Evolutionary conservation across 139 green algal species (phyloP).

Genomic region (Picochlorum sp.): DNA sequence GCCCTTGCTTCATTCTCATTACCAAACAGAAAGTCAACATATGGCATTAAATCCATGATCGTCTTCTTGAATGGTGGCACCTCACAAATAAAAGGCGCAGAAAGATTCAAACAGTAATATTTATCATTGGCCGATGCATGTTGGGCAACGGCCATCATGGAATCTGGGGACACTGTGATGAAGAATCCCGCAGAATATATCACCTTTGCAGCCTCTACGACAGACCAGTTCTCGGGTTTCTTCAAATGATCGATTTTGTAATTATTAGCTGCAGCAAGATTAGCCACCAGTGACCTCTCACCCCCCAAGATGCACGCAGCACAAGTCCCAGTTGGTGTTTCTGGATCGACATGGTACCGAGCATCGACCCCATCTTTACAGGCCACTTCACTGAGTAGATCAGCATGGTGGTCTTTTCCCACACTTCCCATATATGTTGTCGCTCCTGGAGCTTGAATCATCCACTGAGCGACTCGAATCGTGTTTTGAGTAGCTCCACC

Average conservation of each 20-base stretch:
- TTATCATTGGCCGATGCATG: conserved; percentile 81
- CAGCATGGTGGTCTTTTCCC: conserved; percentile 84
- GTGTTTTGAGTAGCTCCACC: conserved; percentile 96
- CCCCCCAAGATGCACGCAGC: conserved; percentile 76
- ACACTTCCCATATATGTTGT: conserved; percentile 95
- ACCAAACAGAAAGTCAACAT: conserved; percentile 93
- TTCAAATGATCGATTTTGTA: conserved; percentile 85
- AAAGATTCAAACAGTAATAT: conserved; percentile 86
- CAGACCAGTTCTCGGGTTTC: conserved; percentile 64
- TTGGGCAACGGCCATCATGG: conserved; percentile 75
- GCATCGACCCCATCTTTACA: conserved; percentile 66
- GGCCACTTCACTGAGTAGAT: conserved; percentile 67
- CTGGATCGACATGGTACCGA: conserved; percentile 79
- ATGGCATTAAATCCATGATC: conserved; percentile 72
- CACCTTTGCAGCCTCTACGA: conserved; percentile 80
- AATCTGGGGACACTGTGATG: conserved; percentile 89
- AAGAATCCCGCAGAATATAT: conserved; percentile 97
- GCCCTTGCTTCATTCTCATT: conserved; percentile 92
- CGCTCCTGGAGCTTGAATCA: conserved; percentile 76
- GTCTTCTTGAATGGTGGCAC: conserved; percentile 84
- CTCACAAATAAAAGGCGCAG: conserved; percentile 92
- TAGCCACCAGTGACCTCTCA: conserved; percentile 90
- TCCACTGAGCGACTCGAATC: conserved; percentile 96
- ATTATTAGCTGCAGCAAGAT: conserved; percentile 96
- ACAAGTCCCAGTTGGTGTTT: conserved; percentile 87